A percentile compares a stretch with the other conserved stretches of the same genome.
Conservation (phyloP, 108 stramenopile species). For the Cyclotella baltica region DNA sequence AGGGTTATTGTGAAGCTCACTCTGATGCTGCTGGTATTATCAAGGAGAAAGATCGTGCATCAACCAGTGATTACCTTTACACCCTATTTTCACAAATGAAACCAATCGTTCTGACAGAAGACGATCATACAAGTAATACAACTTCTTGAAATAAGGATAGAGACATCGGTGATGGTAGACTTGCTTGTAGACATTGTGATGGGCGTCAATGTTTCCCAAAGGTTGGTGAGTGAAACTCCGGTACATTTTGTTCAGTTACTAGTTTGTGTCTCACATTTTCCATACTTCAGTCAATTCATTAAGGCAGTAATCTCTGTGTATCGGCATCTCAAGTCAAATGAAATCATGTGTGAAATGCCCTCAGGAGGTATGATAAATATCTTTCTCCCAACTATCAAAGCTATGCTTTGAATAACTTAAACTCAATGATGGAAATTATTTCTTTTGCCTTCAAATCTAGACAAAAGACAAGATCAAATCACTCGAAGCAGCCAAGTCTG, state of each 20-base stretch:
- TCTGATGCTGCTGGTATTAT: conserved; percentile 31
- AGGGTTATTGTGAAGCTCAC: conserved; percentile 28
- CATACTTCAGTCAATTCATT: neutral
- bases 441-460: conserved; percentile 22
- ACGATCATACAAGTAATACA: conserved; percentile 59
- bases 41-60: conserved; percentile 63
- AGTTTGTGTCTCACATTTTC: neutral
- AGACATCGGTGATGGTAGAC: conserved; percentile 73
- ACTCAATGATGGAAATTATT: too few relatives aligned
- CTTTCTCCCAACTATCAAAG: neutral
- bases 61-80: conserved; percentile 79
- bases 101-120: conserved; percentile 13
- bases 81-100: conserved; percentile 39
- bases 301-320: conserved; percentile 47
- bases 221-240: conserved; percentile 17
- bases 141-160: conserved; percentile 75
- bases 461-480: conserved; percentile 71
- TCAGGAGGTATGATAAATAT: conserved; percentile 6
- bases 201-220: conserved; percentile 74
- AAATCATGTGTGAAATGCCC: conserved; percentile 77
- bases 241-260: neutral
- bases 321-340: conserved; percentile 76
- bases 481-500: conserved; percentile 75
- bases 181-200: conserved; percentile 80
- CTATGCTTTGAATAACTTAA: too few relatives aligned